Conservation (phyloP, 2,329 filamentous ascomycete species). For the Penicillium sp. region DNA sequence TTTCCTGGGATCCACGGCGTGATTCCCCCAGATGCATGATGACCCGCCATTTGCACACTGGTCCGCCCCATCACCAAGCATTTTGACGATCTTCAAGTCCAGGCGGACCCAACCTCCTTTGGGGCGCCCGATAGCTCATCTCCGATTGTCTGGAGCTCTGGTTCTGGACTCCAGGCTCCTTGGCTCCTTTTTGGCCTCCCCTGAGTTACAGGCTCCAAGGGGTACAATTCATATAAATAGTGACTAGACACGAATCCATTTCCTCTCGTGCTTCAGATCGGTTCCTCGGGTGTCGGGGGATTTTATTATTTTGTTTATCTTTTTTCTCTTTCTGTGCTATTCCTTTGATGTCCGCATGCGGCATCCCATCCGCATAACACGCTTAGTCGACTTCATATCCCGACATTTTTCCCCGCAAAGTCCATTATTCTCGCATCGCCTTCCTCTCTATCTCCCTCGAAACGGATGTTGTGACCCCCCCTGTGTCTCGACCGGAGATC, state of each 20-base stretch:
- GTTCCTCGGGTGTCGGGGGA: neutral
- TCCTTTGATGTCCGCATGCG: constrained; percentile 20
- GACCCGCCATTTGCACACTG: constrained; percentile 31
- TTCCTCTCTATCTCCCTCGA: neutral
- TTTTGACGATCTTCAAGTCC: neutral
- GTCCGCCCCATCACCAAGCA: constrained; percentile 12
- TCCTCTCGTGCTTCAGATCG: neutral
- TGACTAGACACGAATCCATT: neutral
- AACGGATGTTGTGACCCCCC: constrained; percentile 9
- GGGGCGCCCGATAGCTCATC: neutral
- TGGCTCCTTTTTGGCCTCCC: neutral
- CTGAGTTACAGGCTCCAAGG: neutral
- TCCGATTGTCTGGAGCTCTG: neutral
- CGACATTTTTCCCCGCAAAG: constrained; percentile 4
- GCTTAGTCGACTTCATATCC: constrained; percentile 10
- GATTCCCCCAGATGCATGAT: constrained; percentile 26
- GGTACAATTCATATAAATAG: constrained; percentile 1
- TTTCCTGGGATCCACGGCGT: constrained; percentile 14
- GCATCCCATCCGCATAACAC: constrained; percentile 18
- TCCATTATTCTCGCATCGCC: neutral
- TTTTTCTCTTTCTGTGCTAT: constrained; percentile 5
- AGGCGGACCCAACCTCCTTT: neutral
- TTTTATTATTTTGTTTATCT: neutral
- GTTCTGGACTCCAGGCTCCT: neutral
- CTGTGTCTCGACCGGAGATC: constrained; percentile 2